These are phyloP conservation scores for Neonectria punicea DNA, from an alignment of 2,329 filamentous ascomycete species.

Conservation along the genomic window DNA sequence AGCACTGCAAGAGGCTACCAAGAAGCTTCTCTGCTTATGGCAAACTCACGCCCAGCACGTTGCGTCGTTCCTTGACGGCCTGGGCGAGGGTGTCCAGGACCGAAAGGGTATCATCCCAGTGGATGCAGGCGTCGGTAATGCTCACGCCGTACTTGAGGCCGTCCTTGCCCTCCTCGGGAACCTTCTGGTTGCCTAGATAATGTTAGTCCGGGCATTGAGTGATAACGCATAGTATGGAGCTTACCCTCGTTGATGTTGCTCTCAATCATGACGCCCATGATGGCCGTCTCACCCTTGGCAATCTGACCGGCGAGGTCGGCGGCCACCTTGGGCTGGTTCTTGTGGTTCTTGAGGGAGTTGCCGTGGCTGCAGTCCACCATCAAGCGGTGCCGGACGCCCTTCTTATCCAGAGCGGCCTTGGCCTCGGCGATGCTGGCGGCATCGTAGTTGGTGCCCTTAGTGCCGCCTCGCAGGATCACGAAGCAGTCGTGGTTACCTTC, in stretches of 20 bases:
- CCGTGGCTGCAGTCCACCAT: constrained; percentile 99
- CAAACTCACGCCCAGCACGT: constrained; percentile 40
- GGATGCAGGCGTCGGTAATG: constrained; percentile 97
- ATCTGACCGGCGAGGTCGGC: constrained; percentile 86
- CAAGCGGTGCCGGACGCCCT: constrained; percentile 78
- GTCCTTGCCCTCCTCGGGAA: constrained; percentile 84
- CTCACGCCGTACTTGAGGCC: constrained; percentile 93
- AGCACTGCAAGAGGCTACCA: neutral
- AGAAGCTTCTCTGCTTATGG: constrained; percentile 17
- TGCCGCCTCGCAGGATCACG: constrained; percentile 92
- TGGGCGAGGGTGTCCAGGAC: constrained; percentile 82
- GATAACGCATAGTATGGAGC: constrained; percentile 31
- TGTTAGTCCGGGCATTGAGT: constrained; percentile 39
- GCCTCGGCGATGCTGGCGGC: constrained; percentile 84
- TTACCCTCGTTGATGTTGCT: constrained; percentile 93
- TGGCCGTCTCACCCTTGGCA: constrained; percentile 80
- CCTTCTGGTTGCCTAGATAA: constrained; percentile 81
- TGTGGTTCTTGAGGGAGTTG: constrained; percentile 95
- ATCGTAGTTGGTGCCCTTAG: constrained; percentile 94
- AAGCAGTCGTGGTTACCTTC: constrained; percentile 97
- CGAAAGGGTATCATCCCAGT: constrained; percentile 88
- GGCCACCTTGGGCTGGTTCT: constrained; percentile 96
- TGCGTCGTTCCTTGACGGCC: constrained; percentile 74
- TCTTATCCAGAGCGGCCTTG: constrained; percentile 80
- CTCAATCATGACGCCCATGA: constrained; percentile 99